Evolutionary conservation across 2,329 filamentous ascomycete species (phyloP).

Genomic region (Leptodontidium sp.): DNA sequence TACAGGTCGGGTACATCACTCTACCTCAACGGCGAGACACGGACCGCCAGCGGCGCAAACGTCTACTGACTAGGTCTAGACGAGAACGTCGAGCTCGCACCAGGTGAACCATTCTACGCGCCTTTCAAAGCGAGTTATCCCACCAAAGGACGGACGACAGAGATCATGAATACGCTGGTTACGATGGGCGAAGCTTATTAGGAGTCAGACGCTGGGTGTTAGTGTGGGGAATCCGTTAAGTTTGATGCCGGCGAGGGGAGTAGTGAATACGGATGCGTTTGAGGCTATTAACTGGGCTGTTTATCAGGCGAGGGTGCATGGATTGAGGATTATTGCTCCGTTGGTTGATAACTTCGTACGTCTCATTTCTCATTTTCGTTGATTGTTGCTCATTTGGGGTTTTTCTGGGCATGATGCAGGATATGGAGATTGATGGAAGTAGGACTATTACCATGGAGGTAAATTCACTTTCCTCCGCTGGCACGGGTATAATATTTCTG

Average conservation of each 20-base stretch:
- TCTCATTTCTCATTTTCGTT: too few species aligned
- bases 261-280: constrained; percentile 55
- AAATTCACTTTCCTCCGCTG: too few species aligned
- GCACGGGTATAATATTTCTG: constrained; percentile 6
- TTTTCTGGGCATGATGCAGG: too few species aligned
- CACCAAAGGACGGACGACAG: constrained; percentile 54
- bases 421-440: too few species aligned
- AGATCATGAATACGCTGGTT: constrained; percentile 54
- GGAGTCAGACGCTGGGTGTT: constrained; percentile 56
- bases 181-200: constrained; percentile 55
- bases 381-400: too few species aligned
- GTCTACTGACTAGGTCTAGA: constrained; percentile 60
- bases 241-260: constrained; percentile 51
- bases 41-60: constrained; percentile 57
- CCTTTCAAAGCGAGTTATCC: constrained; percentile 56
- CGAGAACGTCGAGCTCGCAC: constrained; percentile 56
- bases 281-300: constrained; percentile 58
- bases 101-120: constrained; percentile 54
- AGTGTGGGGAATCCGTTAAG: constrained; percentile 58
- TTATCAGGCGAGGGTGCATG: constrained; percentile 54
- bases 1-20: constrained; percentile 50
- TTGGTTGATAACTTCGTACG: constrained; percentile 56
- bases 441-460: too few species aligned
- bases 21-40: constrained; percentile 50
- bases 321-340: constrained; percentile 54